Conservation (phyloP, 2,329 filamentous ascomycete genomes). For the Arthrocladium fulminans region DNA sequence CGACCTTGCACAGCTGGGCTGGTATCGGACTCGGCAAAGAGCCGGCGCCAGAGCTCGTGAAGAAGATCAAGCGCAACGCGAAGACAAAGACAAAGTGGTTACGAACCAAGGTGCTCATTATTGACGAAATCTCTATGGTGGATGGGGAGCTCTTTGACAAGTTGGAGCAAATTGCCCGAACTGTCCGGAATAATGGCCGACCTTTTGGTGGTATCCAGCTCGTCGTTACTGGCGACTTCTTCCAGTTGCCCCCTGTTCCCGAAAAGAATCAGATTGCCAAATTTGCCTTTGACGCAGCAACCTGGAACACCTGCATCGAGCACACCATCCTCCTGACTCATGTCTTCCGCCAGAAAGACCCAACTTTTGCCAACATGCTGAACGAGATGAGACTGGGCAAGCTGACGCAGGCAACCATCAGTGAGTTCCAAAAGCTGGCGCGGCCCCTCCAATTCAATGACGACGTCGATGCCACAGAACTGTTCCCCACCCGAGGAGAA, state of each 20-base stretch:
- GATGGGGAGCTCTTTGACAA: slow-evolving; percentile 97
- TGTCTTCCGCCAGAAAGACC: slow-evolving; percentile 91
- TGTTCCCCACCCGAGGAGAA: slow-evolving; percentile 85
- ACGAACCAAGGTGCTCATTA: slow-evolving; percentile 73
- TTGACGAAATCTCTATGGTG: slow-evolving; percentile 98
- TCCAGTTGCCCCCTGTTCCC: slow-evolving; percentile 89
- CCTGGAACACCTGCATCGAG: slow-evolving; percentile 86
- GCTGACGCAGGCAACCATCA: slow-evolving; percentile 66
- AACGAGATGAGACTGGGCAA: slow-evolving; percentile 94
- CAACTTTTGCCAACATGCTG: slow-evolving; percentile 83
- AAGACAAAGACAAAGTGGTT: slow-evolving; percentile 88
- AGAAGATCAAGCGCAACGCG: slow-evolving; percentile 79
- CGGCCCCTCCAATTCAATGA: slow-evolving; percentile 65
- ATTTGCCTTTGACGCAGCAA: slow-evolving; percentile 86
- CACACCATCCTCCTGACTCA: slow-evolving; percentile 93
- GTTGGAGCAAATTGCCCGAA: slow-evolving; percentile 75
- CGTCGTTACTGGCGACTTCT: slow-evolving; percentile 94
- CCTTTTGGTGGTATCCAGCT: slow-evolving; percentile 95
- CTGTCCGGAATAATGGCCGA: slow-evolving; percentile 77
- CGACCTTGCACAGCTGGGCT: slow-evolving; percentile 90
- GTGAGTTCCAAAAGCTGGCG: slow-evolving; percentile 63
- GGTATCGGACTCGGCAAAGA: slow-evolving; percentile 95
- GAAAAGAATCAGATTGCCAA: slow-evolving; percentile 65
- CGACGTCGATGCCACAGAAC: slow-evolving; percentile 71
- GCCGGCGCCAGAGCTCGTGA: slow-evolving; percentile 65